phyloP scores from a whole-genome alignment of 2,329 filamentous ascomycete genomes.

The Colletotrichum sojae region DNA sequence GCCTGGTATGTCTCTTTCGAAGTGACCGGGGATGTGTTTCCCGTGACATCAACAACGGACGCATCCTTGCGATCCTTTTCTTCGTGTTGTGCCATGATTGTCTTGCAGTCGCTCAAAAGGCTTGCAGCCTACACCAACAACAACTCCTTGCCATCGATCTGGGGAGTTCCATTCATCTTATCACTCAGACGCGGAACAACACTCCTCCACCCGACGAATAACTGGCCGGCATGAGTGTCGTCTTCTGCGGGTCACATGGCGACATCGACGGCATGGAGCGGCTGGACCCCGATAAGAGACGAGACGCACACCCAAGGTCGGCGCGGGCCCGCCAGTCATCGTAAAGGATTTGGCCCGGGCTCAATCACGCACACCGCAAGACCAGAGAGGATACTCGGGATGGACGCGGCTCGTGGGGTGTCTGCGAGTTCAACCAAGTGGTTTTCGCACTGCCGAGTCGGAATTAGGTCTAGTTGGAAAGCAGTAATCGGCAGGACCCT shows the following conservation, averaged over 20 bases:
- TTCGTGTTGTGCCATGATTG: constrained; percentile 13
- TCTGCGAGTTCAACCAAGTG: no score
- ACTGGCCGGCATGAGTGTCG: constrained; percentile 11
- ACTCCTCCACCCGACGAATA: not conserved
- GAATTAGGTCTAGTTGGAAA: no score
- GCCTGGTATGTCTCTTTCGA: constrained; percentile 1
- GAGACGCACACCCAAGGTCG: not conserved
- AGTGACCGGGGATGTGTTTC: not conserved
- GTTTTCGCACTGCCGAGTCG: no score
- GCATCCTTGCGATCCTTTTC: constrained; percentile 4
- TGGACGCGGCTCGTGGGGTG: no score
- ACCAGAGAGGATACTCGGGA: no score
- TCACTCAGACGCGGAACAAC: not conserved
- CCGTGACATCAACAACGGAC: not conserved
- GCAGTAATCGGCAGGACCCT: not conserved
- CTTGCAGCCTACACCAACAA: not conserved
- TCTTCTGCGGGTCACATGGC: constrained; percentile 35
- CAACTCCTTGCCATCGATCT: no score
- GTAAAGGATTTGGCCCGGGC: not conserved
- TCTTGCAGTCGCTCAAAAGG: not conserved
- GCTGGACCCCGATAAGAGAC: not conserved
- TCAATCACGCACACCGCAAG: no score
- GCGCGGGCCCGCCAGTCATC: not conserved
- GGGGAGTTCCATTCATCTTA: no score
- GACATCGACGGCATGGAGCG: constrained; percentile 20